phyloP scores from a whole-genome alignment of 768 basidiomycete genomes.

The Roridomyces roridus region DNA sequence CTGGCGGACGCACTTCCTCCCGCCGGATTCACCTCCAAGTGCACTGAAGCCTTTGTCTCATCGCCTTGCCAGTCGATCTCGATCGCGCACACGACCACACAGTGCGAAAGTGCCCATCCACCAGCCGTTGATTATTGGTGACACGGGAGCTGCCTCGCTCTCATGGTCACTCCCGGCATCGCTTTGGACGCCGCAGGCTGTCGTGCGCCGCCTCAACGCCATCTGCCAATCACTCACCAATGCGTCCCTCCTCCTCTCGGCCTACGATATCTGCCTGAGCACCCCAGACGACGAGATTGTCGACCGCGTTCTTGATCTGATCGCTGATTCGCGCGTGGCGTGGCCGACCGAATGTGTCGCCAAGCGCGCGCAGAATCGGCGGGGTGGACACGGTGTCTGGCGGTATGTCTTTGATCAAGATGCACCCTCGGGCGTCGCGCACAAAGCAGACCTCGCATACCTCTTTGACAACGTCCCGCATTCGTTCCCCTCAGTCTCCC shows the following conservation, averaged over 20 bases:
- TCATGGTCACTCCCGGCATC: conserved; percentile 67
- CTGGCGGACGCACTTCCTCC: conserved; percentile 56
- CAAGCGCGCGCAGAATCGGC: conserved; percentile 52
- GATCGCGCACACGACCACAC: conserved; percentile 31
- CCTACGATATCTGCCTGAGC: conserved; percentile 72
- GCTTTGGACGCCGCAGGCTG: conserved; percentile 65
- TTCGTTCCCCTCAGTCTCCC: conserved; percentile 48
- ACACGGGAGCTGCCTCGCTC: conserved; percentile 68
- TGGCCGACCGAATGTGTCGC: conserved; percentile 78
- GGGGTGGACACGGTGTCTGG: conserved; percentile 70
- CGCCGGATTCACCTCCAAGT: conserved; percentile 30
- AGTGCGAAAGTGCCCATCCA: conserved; percentile 35
- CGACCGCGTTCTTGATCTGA: conserved; percentile 73
- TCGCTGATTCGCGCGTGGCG: conserved; percentile 76
- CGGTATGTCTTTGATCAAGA: conserved; percentile 87
- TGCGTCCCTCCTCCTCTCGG: conserved; percentile 64
- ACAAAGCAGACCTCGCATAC: conserved; percentile 76
- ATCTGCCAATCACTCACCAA: conserved; percentile 73
- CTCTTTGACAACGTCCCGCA: conserved; percentile 79
- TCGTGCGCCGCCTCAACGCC: conserved; percentile 73
- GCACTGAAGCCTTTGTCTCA: neutral
- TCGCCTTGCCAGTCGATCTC: conserved; percentile 19
- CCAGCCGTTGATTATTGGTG: conserved; percentile 81
- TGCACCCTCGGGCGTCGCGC: conserved; percentile 65
- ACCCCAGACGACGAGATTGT: conserved; percentile 70